A percentile compares a stretch with the other conserved stretches of the same genome.
phyloP scores from a whole-genome alignment of 108 stramenopile species.

The Mediolabrus comicus region DNA sequence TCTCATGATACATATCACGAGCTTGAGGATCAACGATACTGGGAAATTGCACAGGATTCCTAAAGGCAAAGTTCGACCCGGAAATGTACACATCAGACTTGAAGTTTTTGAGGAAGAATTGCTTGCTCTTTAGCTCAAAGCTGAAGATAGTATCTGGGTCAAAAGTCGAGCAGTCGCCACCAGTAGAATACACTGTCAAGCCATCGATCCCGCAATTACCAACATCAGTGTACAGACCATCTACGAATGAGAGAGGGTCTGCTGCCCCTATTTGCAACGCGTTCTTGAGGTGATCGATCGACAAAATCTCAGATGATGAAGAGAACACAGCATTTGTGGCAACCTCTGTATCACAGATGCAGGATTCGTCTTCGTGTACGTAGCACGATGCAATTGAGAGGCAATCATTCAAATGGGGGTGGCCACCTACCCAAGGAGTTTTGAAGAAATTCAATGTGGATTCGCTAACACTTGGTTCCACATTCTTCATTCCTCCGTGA shows the following conservation, averaged over 20 bases:
- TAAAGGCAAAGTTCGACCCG: slow-evolving; percentile 16
- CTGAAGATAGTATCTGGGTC: neutral
- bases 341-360: slow-evolving; percentile 7
- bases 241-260: neutral
- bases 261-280: neutral
- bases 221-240: neutral
- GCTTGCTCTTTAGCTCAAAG: slow-evolving; percentile 9
- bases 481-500: slow-evolving; percentile 13
- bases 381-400: slow-evolving; percentile 2
- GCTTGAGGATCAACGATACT: slow-evolving; percentile 22
- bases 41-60: slow-evolving; percentile 41
- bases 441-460: slow-evolving; percentile 9
- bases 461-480: slow-evolving; percentile 16
- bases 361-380: slow-evolving; percentile 2
- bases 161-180: neutral
- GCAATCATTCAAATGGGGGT: neutral
- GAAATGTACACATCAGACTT: slow-evolving; percentile 17
- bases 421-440: neutral
- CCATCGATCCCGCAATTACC: neutral
- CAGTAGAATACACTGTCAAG: neutral
- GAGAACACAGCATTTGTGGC: neutral
- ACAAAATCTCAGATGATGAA: slow-evolving; percentile 1
- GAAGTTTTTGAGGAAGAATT: slow-evolving; percentile 9
- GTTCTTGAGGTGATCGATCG: neutral
- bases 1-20: slow-evolving; percentile 34